Evolutionary conservation across 352 stramenopile genomes (phyloP), one percentile per base, ranked within the genome.

Genomic region (Globisporangium parvum): DNA sequence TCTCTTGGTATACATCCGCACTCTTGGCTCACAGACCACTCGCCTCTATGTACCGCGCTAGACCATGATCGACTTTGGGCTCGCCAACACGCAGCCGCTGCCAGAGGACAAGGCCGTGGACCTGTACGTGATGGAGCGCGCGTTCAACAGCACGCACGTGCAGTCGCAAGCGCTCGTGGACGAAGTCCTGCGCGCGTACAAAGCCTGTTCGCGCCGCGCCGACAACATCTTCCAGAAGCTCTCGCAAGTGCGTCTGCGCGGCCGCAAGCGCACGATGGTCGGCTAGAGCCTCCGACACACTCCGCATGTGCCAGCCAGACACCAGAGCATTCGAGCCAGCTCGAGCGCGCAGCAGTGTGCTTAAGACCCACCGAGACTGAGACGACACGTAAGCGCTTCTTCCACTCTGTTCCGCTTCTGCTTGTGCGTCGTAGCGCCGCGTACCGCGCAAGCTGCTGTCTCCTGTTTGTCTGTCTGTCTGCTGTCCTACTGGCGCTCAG

Each of bases 71-170:
- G 83, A 93, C 57, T 93, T 93, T 66, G 83, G 83, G 11, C 57
- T 93, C n/a, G 83, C 80, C 46, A 91, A 87, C 62, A 89, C 80
- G 50, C 79, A 93, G 54, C 80, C 83, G 28, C 65, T 91, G 40
- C 80, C 81, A 8, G 91, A 97, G 51, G 91, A 97, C 64, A 96
- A 96, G 57, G 91, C 87, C 18, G 91, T 97, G 14, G 91, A 97
- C 41, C 70, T 97, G 11, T 97, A 97, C 64, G 91, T 97, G 33
- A 90, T 97, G 73, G 91, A 97, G 64, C 83, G 91, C 42, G 91
- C 91, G 3, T 96, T 97, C 67, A 75, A 83, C 60, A 95, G 85
- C 50, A 96, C 88, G 9, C 91, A 97, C 59, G 70, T 91, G 37
- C 80, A 95, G 46, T 91, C 87, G 33, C 75, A 96, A 41, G 56